A percentile compares a stretch with the other conserved stretches of the same genome.
These are phyloP conservation scores for Mangifera indica DNA, from an alignment of 345 rosid genomes.

Conservation along the genomic window DNA sequence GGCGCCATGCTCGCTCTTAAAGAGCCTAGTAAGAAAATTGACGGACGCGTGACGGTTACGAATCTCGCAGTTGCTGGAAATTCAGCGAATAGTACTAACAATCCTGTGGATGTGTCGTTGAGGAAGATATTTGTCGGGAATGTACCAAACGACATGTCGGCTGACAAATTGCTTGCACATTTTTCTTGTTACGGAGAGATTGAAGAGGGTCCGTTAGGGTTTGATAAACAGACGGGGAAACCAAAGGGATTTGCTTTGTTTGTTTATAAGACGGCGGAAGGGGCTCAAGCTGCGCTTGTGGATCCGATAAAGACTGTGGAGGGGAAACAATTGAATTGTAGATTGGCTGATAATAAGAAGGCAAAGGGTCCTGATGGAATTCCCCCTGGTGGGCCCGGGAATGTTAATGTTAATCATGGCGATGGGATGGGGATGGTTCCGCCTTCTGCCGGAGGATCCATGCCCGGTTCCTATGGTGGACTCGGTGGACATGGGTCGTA, in stretches of 20 bases:
- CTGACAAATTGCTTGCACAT: slow-evolving; percentile 56
- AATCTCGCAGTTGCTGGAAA: slow-evolving; percentile 84
- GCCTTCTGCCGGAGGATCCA: slow-evolving; percentile 33
- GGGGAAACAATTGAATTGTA: slow-evolving; percentile 68
- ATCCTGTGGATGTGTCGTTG: slow-evolving; percentile 47
- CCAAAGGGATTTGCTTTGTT: slow-evolving; percentile 80
- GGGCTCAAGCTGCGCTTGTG: slow-evolving; percentile 72
- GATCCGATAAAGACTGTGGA: slow-evolving; percentile 75
- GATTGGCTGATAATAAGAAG: slow-evolving; percentile 78
- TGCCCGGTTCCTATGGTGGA: slow-evolving; percentile 47
- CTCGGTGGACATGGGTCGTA: slow-evolving; percentile 42
- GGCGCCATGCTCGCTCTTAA: slow-evolving; percentile 69
- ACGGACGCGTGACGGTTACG: slow-evolving; percentile 69
- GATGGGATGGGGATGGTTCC: slow-evolving; percentile 66
- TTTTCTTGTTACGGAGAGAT: slow-evolving; percentile 75
- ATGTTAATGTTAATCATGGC: slow-evolving; percentile 34
- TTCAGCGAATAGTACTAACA: slow-evolving; percentile 35
- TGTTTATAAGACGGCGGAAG: slow-evolving; percentile 73
- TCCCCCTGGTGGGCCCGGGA: slow-evolving; percentile 25
- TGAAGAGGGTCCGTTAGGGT: slow-evolving; percentile 87
- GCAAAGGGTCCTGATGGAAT: slow-evolving; percentile 41
- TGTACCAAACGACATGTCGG: slow-evolving; percentile 68
- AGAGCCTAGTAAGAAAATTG: slow-evolving; percentile 85
- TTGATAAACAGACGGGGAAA: slow-evolving; percentile 84
- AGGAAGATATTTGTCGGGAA: slow-evolving; percentile 87